These are phyloP conservation scores for Turnera subulata DNA, from an alignment of 345 rosid genomes.

Conservation along the genomic window DNA sequence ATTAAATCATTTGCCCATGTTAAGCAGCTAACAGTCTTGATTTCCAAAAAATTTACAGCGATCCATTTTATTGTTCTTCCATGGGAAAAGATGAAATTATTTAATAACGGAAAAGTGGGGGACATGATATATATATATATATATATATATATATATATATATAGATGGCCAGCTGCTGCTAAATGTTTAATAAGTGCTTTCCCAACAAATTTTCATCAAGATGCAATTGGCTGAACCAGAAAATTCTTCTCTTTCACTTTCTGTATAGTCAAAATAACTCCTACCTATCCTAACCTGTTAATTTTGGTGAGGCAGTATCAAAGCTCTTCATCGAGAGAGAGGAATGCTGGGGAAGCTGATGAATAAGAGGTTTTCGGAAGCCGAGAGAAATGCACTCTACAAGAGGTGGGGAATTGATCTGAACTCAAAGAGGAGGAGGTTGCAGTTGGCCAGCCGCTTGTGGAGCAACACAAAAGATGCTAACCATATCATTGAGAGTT, in stretches of 20 bases:
- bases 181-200: too few species aligned
- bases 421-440: conserved; percentile 70
- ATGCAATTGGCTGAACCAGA: too few species aligned
- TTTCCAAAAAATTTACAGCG: too few species aligned
- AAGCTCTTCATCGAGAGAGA: conserved; percentile 69
- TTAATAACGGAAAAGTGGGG: too few species aligned
- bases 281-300: neutral
- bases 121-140: too few species aligned
- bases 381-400: conserved; percentile 62
- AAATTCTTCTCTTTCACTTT: neutral
- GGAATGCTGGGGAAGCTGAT: conserved; percentile 78
- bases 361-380: conserved; percentile 61
- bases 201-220: too few species aligned
- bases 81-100: too few species aligned
- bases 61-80: too few species aligned
- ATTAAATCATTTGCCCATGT: too few species aligned
- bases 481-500: conserved; percentile 60
- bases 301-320: conserved; percentile 39
- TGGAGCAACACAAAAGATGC: conserved; percentile 68
- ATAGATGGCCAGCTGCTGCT: too few species aligned
- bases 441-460: conserved; percentile 61
- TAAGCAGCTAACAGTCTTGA: too few species aligned
- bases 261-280: neutral
- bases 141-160: too few species aligned
- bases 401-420: conserved; percentile 68